Base-by-base conservation (phyloP, 208 protist species). In the Trypanosoma scelopori region DNA sequence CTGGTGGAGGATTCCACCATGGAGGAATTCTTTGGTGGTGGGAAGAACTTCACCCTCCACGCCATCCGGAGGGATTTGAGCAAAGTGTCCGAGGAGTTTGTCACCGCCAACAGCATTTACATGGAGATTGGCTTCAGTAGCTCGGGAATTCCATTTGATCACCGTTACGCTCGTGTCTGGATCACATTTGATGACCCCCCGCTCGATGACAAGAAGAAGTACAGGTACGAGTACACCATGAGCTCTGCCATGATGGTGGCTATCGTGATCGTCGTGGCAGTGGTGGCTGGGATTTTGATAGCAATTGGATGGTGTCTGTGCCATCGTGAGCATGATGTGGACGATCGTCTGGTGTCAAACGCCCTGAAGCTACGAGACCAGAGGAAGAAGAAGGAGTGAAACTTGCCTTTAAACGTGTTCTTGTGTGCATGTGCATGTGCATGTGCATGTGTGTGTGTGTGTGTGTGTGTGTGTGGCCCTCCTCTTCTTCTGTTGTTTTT, bases 81-180 rank as follows among this genome's bases (percentile, higher is more conserved):
- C 25, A 47, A 12, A 3, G 41, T 89, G 12, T 47, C 55, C 1
- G 71, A 81, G 39, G 62, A 60, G 0, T 78, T 74, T 32, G 42
- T 89, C 20, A 73, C 81, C 20, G 78, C 71, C 42, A 63, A 69
- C 20, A 76, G 72, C 28, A 67, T 89, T 61, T 89, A 86, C 70
- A 67, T 85, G 53, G 83, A 89, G 49, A 60, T 68, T 16, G 83
- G 83, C 0, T 53, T 84, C 16, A 45, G 50, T 11, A 65, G 74
- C 37, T 30, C 25, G n/a, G 43, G 41, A 16, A 28, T 77, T 30
- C 68, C 69, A n/a, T 51, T 59, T 9, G 11, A 23, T 25, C 68
- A 72, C 55, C 65, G 74, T 45, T 76, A 77, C 37, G 43, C 79
- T 4, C 79, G 71, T 59, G 25, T 85, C 13, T 78, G 79, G 65